Evolutionary conservation across 805 yeast genomes (phyloP).

Genomic region (Metschnikowia corniflorae): DNA sequence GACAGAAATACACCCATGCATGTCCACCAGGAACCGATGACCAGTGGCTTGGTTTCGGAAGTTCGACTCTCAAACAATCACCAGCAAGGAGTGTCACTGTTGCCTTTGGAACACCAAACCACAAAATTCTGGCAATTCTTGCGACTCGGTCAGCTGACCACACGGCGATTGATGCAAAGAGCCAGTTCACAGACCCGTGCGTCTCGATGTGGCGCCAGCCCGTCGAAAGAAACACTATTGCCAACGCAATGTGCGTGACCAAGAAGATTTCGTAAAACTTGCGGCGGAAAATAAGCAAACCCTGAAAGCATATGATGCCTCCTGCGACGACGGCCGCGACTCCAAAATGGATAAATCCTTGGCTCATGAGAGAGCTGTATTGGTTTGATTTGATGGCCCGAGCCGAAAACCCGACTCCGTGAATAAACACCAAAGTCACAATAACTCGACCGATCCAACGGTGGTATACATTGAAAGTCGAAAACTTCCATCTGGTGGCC

Average conservation of each 20-base stretch:
- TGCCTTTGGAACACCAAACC: conserved; percentile 36
- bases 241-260: conserved; percentile 17
- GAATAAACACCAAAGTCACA: conserved; percentile 15
- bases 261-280: conserved; percentile 17
- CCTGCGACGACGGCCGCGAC: conserved; percentile 12
- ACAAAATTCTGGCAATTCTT: conserved; percentile 25
- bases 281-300: conserved; percentile 16
- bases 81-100: conserved; percentile 28
- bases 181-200: conserved; percentile 11
- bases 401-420: conserved; percentile 13
- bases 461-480: conserved; percentile 17
- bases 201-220: conserved; percentile 16
- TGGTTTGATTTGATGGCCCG: conserved; percentile 1
- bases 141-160: conserved; percentile 37
- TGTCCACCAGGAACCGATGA: conserved; percentile 38
- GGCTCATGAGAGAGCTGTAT: conserved; percentile 5
- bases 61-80: conserved; percentile 35
- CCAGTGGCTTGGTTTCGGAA: conserved; percentile 38
- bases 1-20: conserved; percentile 36
- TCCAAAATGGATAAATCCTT: conserved; percentile 15
- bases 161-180: conserved; percentile 17
- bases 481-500: conserved; percentile 19
- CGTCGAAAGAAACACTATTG: conserved; percentile 14
- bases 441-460: conserved; percentile 19
- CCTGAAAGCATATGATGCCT: conserved; percentile 17